These are phyloP conservation scores for Biscogniauxia mediterranea DNA, from an alignment of 2,329 filamentous ascomycete species.

Conservation along the genomic window DNA sequence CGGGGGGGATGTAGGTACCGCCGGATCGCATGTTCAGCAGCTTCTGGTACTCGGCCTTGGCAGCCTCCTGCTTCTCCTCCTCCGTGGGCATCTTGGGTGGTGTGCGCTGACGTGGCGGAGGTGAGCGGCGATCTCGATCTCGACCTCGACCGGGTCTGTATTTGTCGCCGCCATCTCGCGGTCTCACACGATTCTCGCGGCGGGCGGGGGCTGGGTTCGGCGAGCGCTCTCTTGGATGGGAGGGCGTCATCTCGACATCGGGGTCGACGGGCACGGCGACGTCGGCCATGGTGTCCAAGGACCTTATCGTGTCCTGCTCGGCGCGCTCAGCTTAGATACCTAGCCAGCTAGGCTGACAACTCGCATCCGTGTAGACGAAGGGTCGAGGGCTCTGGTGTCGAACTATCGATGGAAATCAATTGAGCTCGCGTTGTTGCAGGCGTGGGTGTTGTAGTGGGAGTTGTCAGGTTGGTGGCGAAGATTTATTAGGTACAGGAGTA, in stretches of 20 bases:
- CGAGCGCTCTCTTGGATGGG: slow-evolving; percentile 32
- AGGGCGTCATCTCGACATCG: slow-evolving; percentile 41
- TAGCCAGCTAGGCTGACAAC: too few species aligned
- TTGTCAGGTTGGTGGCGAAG: neutral
- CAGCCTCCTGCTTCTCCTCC: slow-evolving; percentile 82
- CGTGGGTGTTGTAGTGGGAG: neutral
- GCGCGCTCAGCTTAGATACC: too few species aligned
- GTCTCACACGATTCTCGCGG: slow-evolving; percentile 31
- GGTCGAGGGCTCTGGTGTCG: too few species aligned
- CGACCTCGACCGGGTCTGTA: slow-evolving; percentile 44
- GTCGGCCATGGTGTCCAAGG: neutral
- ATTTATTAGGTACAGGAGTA: neutral
- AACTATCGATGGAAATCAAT: too few species aligned
- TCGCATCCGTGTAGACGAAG: too few species aligned
- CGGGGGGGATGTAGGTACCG: slow-evolving; percentile 94
- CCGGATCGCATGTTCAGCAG: slow-evolving; percentile 89
- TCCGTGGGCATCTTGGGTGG: slow-evolving; percentile 52
- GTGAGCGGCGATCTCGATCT: slow-evolving; percentile 14
- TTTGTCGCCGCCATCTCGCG: slow-evolving; percentile 48
- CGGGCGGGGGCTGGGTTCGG: slow-evolving; percentile 26
- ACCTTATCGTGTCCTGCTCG: neutral
- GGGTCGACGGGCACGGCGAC: slow-evolving; percentile 22
- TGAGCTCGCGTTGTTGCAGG: neutral
- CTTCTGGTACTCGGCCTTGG: slow-evolving; percentile 92
- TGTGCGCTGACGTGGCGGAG: slow-evolving; percentile 26